Evolutionary conservation across 805 yeast species (phyloP), one percentile per base, ranked within the genome.

Genomic region (Schizosaccharomyces pombe): DNA sequence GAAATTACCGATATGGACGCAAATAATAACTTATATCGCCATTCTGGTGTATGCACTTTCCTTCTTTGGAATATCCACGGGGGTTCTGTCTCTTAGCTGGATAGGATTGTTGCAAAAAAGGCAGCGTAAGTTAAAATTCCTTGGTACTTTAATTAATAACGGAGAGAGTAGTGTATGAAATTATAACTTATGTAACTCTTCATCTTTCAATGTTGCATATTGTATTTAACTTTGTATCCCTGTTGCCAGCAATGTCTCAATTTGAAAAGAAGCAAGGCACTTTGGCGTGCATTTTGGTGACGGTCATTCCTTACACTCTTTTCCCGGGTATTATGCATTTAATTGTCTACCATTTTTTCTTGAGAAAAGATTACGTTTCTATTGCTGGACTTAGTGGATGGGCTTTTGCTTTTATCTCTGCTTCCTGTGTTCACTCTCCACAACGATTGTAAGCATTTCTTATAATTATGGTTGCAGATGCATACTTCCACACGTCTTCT

Each of bases 341-440:
- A 14, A 24, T 43, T 3, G 3, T n/a, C 14, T 22, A 19, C 14
- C 49, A 30, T 6, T 43, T 43, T 26, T 16, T 43, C 5, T 43
- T 26, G 5, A 9, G 6, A 24, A 43, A 26, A 9, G 30, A 19
- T 28, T 19, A 16, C 19, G 11, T 43, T 26, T 22, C 30, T 2
- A 26, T 43, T 43, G 49, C 49, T 43, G 49, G 49, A 22, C 26
- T 43, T 8, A 43, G 49, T 24, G 49, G 49, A 43, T 43, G 49
- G 49, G 49, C 30, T 16, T 43, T 43, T 43, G 49, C 49, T 5
- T 43, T 43, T 26, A 19, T 43, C 6, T 43, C 49, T 43, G 49
- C 49, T 9, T 14, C 28, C 5, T 43, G 49, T 26, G 3, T 19
- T 19, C 49, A 43, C 4, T 14, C 19, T 22, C 30, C 43, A 16